phyloP scores from a whole-genome alignment of 1,284 basidiomycete genomes.

The Bjerkandera adusta region DNA sequence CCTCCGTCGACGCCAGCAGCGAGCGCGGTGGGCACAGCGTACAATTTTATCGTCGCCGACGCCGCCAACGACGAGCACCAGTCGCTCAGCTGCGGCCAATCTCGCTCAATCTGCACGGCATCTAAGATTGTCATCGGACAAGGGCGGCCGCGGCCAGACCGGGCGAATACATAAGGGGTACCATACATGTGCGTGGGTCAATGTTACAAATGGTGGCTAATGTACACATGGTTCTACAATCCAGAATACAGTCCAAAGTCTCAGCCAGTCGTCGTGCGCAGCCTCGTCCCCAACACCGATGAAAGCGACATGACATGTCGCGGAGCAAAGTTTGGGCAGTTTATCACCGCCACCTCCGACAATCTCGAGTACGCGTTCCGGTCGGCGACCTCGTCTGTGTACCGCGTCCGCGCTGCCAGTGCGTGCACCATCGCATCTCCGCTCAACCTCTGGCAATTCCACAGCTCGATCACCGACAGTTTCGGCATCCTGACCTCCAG shows the following conservation, averaged over 20 bases:
- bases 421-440: conserved; percentile 56
- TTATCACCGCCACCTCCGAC: conserved; percentile 42
- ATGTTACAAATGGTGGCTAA: background rate
- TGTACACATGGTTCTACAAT: background rate
- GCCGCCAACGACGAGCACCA: too few relatives aligned
- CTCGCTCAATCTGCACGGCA: too few relatives aligned
- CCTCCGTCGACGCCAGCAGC: too few relatives aligned
- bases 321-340: conserved; percentile 44
- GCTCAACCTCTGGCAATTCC: conserved; percentile 60
- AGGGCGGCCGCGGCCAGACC: too few relatives aligned
- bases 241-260: background rate
- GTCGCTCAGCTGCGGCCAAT: too few relatives aligned
- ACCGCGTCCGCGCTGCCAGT: conserved; percentile 44
- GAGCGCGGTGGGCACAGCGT: too few relatives aligned
- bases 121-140: too few relatives aligned
- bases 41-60: too few relatives aligned
- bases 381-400: conserved; percentile 38
- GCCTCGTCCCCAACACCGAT: conserved; percentile 33
- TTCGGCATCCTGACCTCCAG: conserved; percentile 47
- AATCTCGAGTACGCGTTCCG: conserved; percentile 33
- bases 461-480: conserved; percentile 48
- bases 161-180: too few relatives aligned
- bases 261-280: conserved; percentile 16
- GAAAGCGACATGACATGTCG: conserved; percentile 40
- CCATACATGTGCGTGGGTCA: too few relatives aligned